Base-by-base conservation (phyloP, 106 monocot species). In the Triglochin maritima region DNA sequence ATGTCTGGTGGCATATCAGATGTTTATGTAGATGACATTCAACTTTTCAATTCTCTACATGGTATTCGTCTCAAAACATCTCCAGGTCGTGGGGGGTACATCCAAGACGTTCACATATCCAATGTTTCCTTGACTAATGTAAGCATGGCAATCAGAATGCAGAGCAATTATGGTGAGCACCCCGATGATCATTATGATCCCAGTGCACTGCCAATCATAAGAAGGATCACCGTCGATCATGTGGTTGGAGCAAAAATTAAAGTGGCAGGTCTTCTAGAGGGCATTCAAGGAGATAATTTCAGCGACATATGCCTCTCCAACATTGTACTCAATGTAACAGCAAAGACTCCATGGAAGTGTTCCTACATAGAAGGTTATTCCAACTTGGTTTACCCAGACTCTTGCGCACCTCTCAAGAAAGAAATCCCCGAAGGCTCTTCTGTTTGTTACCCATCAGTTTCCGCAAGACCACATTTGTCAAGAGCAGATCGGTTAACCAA, bases 1-100 rank as follows among this genome's bases (percentile, higher is more conserved):
- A 90, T 90, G 90, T 90, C 90, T 4, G 90, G 90, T 49, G 90
- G 90, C 16, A 76, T 91, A 43, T 80, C 79, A 5, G 79, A 87
- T 46, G 76, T 91, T 12, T n/a, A 60, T 2, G 90, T 73, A 2
- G 77, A 84, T 44, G 76, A 63, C 46, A 57, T 91, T 41, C 68
- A 50, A 6, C 55, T 84, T 52, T 64, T 74, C 74, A 82, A 91
- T 63, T 87, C 87, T n/a, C 29, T 74, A 7, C 72, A 84, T 54
- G 87, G 90, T 2, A 84, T 91, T 56, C 49, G 79, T 62, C 71
- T 91, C 10, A 87, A 91, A 59, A 91, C 90, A 10, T 77, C 87
- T 29, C 68, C 80, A 2, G 90, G 87, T 3, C 84, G 90, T 3
- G 90, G 90, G 4, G 90, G 84, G 8, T 91, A 91, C 10, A 70